These are phyloP conservation scores for Hypomyces perniciosus DNA, from an alignment of 2,329 filamentous ascomycete species.

Conservation along the genomic window DNA sequence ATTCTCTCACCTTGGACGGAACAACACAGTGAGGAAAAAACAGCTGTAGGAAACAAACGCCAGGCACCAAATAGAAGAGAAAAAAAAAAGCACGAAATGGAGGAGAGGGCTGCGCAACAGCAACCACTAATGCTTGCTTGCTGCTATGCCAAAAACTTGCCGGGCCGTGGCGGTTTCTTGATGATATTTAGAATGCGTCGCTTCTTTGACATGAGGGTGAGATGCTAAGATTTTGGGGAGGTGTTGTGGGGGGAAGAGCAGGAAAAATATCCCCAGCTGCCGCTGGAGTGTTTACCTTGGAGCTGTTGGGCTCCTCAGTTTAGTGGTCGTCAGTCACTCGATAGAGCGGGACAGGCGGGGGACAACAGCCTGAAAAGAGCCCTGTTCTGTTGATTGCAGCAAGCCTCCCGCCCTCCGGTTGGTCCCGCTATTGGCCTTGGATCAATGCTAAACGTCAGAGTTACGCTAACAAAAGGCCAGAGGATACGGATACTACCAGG, in stretches of 20 bases:
- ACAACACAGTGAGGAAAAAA: slow-evolving; percentile 7
- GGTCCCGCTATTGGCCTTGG: not conserved
- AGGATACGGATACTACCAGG: not conserved
- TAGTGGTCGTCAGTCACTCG: no score
- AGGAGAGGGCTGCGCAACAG: not conserved
- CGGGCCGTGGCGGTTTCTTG: slow-evolving; percentile 4
- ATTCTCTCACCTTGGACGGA: not conserved
- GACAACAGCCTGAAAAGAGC: not conserved
- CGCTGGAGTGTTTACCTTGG: slow-evolving; percentile 9
- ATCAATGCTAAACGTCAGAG: no score
- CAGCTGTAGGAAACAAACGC: slow-evolving; percentile 20
- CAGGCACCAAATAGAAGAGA: slow-evolving; percentile 18
- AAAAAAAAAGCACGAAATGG: not conserved
- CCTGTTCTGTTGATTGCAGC: no score
- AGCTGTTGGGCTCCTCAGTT: not conserved
- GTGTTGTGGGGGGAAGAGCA: not conserved
- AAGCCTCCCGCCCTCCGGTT: not conserved
- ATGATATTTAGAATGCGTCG: slow-evolving; percentile 4
- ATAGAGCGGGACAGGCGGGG: no score
- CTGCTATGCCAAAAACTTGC: not conserved
- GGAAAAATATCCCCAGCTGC: not conserved
- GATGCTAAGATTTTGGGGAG: slow-evolving; percentile 4
- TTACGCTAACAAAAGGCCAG: no score
- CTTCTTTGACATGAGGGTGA: slow-evolving; percentile 7
- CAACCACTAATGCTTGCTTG: not conserved